Percentiles rank a stretch among this genome's conserved stretches.
These are phyloP conservation scores for Macrolepiota dolichaula DNA, from an alignment of 768 basidiomycete species.

Conservation along the genomic window DNA sequence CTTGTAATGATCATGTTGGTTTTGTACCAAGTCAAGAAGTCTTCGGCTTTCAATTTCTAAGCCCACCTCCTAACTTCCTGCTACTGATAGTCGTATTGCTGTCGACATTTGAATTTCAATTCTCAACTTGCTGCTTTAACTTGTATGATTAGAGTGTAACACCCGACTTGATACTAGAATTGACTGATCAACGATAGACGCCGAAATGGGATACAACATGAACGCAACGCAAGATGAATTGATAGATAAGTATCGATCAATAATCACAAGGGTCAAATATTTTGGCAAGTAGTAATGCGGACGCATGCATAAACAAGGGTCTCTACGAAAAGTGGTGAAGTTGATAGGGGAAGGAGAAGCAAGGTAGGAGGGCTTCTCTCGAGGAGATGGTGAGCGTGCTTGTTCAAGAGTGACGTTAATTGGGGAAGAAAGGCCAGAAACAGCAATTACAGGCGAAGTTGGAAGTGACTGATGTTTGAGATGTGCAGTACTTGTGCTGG, in stretches of 20 bases:
- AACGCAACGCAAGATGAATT: not conserved
- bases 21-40: not conserved
- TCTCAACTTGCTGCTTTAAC: not conserved
- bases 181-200: not conserved
- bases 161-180: not conserved
- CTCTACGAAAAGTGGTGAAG: not conserved
- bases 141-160: too few relatives aligned
- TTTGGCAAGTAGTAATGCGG: not conserved
- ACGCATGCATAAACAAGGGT: not conserved
- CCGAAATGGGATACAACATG: not conserved
- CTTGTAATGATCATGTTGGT: not conserved
- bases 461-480: conserved; percentile 3
- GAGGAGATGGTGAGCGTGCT: not conserved
- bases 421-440: not conserved
- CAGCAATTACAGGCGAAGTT: not conserved
- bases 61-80: not conserved
- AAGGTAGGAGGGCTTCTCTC: not conserved
- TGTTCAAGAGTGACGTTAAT: not conserved
- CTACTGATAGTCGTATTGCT: not conserved
- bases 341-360: conserved; percentile 8
- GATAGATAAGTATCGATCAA: too few relatives aligned
- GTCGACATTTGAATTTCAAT: not conserved
- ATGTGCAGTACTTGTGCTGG: not conserved
- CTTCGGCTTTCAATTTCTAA: not conserved
- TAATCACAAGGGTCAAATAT: not conserved